Conservation (phyloP, 495 filamentous ascomycete genomes). For the Delitschia confertaspora region DNA sequence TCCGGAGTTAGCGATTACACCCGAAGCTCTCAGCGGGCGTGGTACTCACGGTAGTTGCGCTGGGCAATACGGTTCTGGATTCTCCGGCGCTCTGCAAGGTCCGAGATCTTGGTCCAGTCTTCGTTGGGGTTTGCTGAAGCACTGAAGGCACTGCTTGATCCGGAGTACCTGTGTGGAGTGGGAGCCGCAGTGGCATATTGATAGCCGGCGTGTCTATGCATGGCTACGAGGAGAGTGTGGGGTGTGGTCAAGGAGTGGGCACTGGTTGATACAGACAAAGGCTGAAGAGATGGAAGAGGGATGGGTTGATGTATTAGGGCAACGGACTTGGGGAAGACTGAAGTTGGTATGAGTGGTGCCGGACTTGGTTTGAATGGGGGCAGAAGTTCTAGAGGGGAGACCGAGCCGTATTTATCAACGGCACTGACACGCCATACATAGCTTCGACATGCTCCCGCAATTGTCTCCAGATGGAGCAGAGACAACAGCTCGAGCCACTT, state of each 20-base stretch:
- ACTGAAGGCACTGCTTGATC: slow-evolving; percentile 93
- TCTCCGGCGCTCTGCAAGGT: slow-evolving; percentile 83
- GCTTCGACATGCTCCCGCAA: slow-evolving; percentile 15
- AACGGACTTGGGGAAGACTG: slow-evolving; percentile 1
- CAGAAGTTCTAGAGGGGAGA: slow-evolving; percentile 13
- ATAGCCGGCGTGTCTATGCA: slow-evolving; percentile 38
- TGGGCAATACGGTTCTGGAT: slow-evolving; percentile 98
- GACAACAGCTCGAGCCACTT: slow-evolving; percentile 15
- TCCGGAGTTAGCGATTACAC: background rate
- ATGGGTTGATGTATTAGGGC: slow-evolving; percentile 1
- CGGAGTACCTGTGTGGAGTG: slow-evolving; percentile 51
- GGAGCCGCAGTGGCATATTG: slow-evolving; percentile 32
- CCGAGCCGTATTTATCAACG: slow-evolving; percentile 26
- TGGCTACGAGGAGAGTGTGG: slow-evolving; percentile 17
- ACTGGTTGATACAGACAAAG: background rate
- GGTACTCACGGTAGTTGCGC: slow-evolving; percentile 87
- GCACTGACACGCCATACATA: slow-evolving; percentile 7
- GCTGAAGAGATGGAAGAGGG: background rate
- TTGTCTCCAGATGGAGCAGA: slow-evolving; percentile 17
- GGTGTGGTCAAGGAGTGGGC: slow-evolving; percentile 3
- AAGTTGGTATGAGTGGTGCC: background rate
- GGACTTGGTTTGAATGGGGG: background rate
- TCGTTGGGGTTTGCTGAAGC: slow-evolving; percentile 93
- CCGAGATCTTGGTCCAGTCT: slow-evolving; percentile 99
- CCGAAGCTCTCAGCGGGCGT: slow-evolving; percentile 1